Percentiles rank a stretch among this genome's conserved stretches.
Evolutionary conservation across 2,329 filamentous ascomycete genomes (phyloP).

Genomic region (Pseudogymnoascus sp.): DNA sequence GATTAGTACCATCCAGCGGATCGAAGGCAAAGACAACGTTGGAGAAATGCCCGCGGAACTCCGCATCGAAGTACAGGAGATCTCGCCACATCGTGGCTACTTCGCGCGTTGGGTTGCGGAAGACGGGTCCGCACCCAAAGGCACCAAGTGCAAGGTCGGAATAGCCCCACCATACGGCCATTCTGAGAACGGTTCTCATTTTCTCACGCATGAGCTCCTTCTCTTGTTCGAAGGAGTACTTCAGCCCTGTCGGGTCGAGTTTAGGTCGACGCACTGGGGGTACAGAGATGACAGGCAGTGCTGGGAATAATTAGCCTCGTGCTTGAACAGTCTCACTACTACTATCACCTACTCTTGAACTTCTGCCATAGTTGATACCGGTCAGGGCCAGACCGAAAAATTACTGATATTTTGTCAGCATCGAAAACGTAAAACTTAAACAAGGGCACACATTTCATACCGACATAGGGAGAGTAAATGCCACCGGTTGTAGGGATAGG

Average conservation of each 20-base stretch:
- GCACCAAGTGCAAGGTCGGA: slow-evolving; percentile 54
- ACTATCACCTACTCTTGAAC: slow-evolving; percentile 33
- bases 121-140: slow-evolving; percentile 57
- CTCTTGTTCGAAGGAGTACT: slow-evolving; percentile 67
- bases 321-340: background rate
- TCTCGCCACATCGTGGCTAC: slow-evolving; percentile 61
- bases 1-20: slow-evolving; percentile 32
- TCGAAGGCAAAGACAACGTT: slow-evolving; percentile 61
- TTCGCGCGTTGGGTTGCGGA: slow-evolving; percentile 58
- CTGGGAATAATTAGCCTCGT: slow-evolving; percentile 20
- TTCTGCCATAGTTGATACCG: slow-evolving; percentile 51
- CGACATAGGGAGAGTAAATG: slow-evolving; percentile 62
- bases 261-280: slow-evolving; percentile 67
- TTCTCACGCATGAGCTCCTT: slow-evolving; percentile 66
- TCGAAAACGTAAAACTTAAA: background rate
- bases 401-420: slow-evolving; percentile 37
- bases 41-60: slow-evolving; percentile 54
- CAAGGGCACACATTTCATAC: slow-evolving; percentile 34
- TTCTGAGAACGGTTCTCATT: slow-evolving; percentile 62
- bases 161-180: slow-evolving; percentile 56
- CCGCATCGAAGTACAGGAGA: slow-evolving; percentile 54
- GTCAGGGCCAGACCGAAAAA: slow-evolving; percentile 62
- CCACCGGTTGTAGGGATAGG: slow-evolving; percentile 64
- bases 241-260: slow-evolving; percentile 57
- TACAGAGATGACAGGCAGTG: slow-evolving; percentile 66